Evolutionary conservation across 2,329 filamentous ascomycete genomes (phyloP).

Genomic region (Pseudogymnoascus sp.): DNA sequence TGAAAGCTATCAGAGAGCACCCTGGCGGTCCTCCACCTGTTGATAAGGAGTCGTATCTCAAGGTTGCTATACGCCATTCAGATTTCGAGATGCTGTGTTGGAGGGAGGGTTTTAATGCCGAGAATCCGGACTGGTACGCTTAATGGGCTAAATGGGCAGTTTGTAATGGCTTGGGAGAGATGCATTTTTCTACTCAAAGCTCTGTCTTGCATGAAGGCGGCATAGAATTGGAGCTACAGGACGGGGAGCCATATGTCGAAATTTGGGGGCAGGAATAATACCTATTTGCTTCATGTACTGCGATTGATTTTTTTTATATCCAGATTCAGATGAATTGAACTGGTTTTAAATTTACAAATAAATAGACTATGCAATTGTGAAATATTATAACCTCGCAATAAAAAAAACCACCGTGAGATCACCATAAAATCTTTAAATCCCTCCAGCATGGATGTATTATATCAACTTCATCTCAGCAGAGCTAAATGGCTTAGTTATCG

Average conservation of each 20-base stretch:
- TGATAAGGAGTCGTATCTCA: neutral
- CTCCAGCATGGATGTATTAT: neutral
- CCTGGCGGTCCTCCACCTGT: neutral
- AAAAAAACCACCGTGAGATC: neutral
- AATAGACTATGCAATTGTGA: neutral
- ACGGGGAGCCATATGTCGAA: neutral
- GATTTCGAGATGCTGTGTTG: neutral
- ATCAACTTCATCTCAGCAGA: neutral
- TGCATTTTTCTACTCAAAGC: neutral
- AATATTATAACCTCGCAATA: neutral
- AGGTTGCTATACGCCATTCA: neutral
- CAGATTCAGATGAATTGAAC: neutral
- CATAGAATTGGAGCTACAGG: neutral
- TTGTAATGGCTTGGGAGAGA: neutral
- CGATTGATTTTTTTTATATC: no score
- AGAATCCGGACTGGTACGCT: neutral
- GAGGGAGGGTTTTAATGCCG: neutral
- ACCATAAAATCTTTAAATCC: neutral
- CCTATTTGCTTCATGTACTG: neutral
- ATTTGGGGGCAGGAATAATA: neutral
- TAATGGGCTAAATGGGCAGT: neutral
- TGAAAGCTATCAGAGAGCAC: neutral
- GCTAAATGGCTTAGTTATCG: no score
- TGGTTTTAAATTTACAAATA: neutral
- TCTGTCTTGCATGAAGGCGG: neutral